phyloP scores from a whole-genome alignment of 148 eudicot species.

The Camellia sinensis region DNA sequence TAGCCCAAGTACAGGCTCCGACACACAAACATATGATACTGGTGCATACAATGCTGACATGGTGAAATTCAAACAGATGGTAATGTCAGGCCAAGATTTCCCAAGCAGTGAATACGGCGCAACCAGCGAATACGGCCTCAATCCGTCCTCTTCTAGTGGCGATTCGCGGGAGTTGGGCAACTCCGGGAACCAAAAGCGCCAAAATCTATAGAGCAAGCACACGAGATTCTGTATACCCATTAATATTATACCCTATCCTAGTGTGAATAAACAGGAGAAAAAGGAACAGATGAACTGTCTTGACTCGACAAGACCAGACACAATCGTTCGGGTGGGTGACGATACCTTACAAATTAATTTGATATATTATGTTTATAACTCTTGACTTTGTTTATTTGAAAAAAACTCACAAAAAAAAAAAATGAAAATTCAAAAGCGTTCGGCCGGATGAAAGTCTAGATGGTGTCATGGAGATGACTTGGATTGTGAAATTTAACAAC shows the following conservation, averaged over 20 bases:
- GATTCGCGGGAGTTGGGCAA: conserved; percentile 19
- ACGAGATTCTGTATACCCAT: too few species aligned
- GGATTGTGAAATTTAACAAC: too few species aligned
- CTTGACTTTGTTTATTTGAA: too few species aligned
- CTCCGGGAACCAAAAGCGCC: conserved; percentile 3
- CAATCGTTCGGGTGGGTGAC: background rate
- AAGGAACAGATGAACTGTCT: too few species aligned
- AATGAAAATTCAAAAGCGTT: too few species aligned
- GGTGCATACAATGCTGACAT: conserved; percentile 50
- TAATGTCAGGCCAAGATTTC: conserved; percentile 33
- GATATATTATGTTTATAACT: background rate
- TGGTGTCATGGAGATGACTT: background rate
- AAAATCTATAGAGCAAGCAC: background rate
- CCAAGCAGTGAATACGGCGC: conserved; percentile 38
- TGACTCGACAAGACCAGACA: too few species aligned
- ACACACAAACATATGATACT: conserved; percentile 32
- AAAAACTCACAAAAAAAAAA: too few species aligned
- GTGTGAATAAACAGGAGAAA: too few species aligned
- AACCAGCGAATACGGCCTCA: conserved; percentile 37
- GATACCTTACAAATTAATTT: background rate
- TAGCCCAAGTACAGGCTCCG: conserved; percentile 10
- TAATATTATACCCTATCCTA: too few species aligned
- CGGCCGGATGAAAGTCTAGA: background rate
- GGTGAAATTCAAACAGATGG: conserved; percentile 49
- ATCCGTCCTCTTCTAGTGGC: conserved; percentile 32